phyloP scores from a whole-genome alignment of 108 stramenopile genomes.

The Nitzschia sp. region DNA sequence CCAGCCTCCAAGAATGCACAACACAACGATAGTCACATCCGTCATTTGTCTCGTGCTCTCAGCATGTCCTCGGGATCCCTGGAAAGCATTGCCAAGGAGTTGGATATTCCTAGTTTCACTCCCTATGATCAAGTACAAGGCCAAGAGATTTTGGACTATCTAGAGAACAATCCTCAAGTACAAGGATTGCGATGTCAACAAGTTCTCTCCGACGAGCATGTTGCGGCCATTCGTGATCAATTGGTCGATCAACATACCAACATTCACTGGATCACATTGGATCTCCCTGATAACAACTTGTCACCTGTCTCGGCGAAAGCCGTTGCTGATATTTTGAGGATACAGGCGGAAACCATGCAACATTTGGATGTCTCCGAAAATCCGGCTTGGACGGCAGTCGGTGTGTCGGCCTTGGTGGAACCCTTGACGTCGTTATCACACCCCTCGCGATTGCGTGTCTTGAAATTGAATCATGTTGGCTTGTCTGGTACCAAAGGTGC shows the following conservation, averaged over 20 bases:
- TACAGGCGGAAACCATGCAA: slow-evolving; percentile 18
- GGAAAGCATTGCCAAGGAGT: neutral
- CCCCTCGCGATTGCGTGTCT: slow-evolving; percentile 8
- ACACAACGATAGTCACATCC: neutral
- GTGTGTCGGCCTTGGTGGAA: slow-evolving; percentile 18
- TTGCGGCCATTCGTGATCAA: slow-evolving; percentile 13
- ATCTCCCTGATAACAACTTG: slow-evolving; percentile 36
- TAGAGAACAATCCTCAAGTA: slow-evolving; percentile 10
- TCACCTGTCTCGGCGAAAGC: slow-evolving; percentile 9
- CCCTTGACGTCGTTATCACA: slow-evolving; percentile 10
- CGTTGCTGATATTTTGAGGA: slow-evolving; percentile 25
- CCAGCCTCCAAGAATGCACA: neutral
- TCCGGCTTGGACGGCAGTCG: slow-evolving; percentile 18
- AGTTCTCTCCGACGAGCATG: slow-evolving; percentile 20
- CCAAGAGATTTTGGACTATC: neutral
- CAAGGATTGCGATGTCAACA: slow-evolving; percentile 31
- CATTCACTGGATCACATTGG: slow-evolving; percentile 24
- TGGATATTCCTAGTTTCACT: neutral
- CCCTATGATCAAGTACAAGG: slow-evolving; percentile 13
- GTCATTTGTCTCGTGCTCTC: neutral
- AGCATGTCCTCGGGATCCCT: neutral
- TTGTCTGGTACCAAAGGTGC: slow-evolving; percentile 32
- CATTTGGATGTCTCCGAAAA: slow-evolving; percentile 38
- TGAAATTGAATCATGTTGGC: slow-evolving; percentile 30
- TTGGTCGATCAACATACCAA: slow-evolving; percentile 10